Base-by-base conservation (phyloP, 345 rosid genomes). In the Salix koriyanagi region DNA sequence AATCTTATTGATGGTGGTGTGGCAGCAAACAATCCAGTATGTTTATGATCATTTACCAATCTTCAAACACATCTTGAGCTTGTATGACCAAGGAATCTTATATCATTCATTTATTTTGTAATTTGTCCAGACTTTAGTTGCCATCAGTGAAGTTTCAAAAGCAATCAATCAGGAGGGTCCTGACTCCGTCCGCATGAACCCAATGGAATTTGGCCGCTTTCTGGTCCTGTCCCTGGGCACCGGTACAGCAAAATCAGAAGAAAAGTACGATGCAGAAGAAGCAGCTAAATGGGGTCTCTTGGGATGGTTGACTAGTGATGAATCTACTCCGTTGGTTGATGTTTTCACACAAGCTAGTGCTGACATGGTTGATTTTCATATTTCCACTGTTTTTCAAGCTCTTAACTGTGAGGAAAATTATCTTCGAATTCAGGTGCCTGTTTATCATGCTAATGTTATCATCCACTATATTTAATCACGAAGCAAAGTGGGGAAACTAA, bases 281-380 rank as follows among this genome's bases (percentile, higher is more conserved):
- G 90, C 85, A 5, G 92, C 94, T 8, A 76, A 79, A 32, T 91
- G 97, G 97, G 94, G 91, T 16, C 1, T 91, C 25, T 14, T 90
- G 52, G 88, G 92, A 26, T 91, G 97, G 97, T 83, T 90, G 61
- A 86, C 85, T 46, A 71, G 81, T 8, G 86, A 77, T 41, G 78
- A 77, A 14, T 81, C 87, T 7, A 86, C 89, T 4, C 97, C 97
- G 1, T 68, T 90, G 71, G 79, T 90, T 4, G 91, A 92, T 75
- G 83, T 83, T 5, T 90, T 89, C 52, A 88, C 32, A 37, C 90
- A 91, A 70, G 94, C 94, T 0, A 90, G 97, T 42, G 76, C 83
- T 6, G 91, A 90, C 69, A 89, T 90, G 90, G 90, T 89, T 48
- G 97, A 91, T 76, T 78, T 79, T 50, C 92, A 90, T 75, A 76